Base-by-base conservation (phyloP, 257 asterid species). In the Cordia subcordata region DNA sequence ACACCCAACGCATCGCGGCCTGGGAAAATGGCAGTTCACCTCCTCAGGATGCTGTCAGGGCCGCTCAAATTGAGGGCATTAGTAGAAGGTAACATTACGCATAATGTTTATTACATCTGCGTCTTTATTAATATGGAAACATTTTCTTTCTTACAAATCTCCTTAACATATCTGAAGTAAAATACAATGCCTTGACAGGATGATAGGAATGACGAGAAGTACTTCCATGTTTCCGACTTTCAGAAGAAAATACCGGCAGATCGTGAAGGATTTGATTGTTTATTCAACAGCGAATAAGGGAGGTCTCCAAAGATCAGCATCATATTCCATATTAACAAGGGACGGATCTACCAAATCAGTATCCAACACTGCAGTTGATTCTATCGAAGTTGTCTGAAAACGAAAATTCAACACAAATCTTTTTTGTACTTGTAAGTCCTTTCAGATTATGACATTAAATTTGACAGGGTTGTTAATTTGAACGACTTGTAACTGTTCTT, bases 21-120 rank as follows among this genome's bases (percentile, higher is more conserved):
- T 88, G 99, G 96, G 96, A 81, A 50, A 88, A 92, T 37, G 94
- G 91, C 42, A 78, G 94, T 53, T 66, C 63, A n/a, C 46, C 55
- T 18, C 85, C 94, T 44, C 62, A 68, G 57, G 95, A 85, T 57
- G 65, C 96, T 10, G 87, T 92, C 23, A 75, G 95, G 49, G 82
- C 84, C 53, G 99, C 99, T 68, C 99, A 86, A 65, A 78, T 92
- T 21, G 99, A 84, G 50, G 96, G 97, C 67, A 79, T 88, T 61
- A 69, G 89, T 70, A 92, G 97, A 50, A 83, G 98, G 98, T 92
- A 69, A 70, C 46, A 53, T 44, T 21, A 11, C 55, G 51, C 23
- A 15, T 1, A 21, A 22, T 35, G 5, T 46, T 42, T 49, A 15
- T 53, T 11, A 27, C 35, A 27, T 27, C 35, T 27, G 4, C 6